These are phyloP conservation scores for Luvunga scandens DNA, from an alignment of 345 rosid genomes.

Conservation along the genomic window DNA sequence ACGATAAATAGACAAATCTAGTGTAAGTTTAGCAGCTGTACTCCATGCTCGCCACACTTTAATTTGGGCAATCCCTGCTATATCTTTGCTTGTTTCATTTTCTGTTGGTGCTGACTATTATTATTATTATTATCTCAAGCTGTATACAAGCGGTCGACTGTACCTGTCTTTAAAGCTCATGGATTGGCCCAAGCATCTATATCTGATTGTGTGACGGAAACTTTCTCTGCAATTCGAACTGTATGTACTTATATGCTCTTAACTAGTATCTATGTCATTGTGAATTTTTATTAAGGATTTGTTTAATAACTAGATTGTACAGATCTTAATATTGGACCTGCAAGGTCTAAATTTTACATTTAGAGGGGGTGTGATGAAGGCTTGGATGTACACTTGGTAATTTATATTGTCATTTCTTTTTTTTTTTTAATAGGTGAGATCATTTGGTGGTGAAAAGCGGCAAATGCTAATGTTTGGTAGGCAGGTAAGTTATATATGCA, in stretches of 20 bases:
- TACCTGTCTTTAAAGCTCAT: conserved; percentile 78
- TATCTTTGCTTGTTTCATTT: conserved; percentile 7
- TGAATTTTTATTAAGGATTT: neutral
- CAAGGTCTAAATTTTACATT: conserved; percentile 6
- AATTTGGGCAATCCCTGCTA: neutral
- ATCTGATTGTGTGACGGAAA: conserved; percentile 89
- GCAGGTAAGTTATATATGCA: conserved; percentile 49
- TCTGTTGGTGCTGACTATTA: conserved; percentile 28
- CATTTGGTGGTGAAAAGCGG: conserved; percentile 93
- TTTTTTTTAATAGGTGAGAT: conserved; percentile 67
- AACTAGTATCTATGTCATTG: neutral
- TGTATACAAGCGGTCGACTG: conserved; percentile 84
- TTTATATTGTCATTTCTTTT: conserved; percentile 11
- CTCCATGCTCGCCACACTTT: neutral
- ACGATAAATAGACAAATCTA: neutral
- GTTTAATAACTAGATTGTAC: neutral
- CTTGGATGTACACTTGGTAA: conserved; percentile 11
- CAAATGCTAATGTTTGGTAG: conserved; percentile 85
- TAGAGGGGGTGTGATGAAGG: neutral
- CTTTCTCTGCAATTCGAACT: conserved; percentile 91
- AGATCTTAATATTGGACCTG: neutral
- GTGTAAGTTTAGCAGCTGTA: neutral
- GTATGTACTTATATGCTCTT: conserved; percentile 44
- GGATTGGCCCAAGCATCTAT: conserved; percentile 92
- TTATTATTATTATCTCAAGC: conserved; percentile 44